Evolutionary conservation across 768 basidiomycete species (phyloP), one percentile per base, ranked within the genome.

Genomic region (Mycena galericulata): DNA sequence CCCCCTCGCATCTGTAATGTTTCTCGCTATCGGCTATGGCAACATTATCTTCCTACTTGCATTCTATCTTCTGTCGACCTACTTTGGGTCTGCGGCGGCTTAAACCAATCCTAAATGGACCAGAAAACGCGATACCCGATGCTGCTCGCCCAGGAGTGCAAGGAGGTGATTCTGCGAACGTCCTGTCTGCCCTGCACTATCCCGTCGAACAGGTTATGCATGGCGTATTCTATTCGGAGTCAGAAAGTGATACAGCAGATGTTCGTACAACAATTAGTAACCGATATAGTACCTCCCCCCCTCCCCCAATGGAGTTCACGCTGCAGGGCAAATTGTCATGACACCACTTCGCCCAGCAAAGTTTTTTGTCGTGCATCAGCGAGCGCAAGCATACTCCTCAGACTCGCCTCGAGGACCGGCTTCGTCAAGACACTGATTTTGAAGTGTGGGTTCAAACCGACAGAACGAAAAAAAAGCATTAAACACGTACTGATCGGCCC

Each of bases 341-440:
- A 65, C 40, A 54, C 65, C 22, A 30, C 18, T 22, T 59, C 57
- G 12, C 43, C 43, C 43, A 34, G 30, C 32, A 20, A 53, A 59
- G 29, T 24, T 47, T 32, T 62, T 58, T 29, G 50, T 10, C 73
- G 74, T 45, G 74, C 74, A 24, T 72, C 63, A 8, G 77, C 78
- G 8, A 77, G 67, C 50, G 62, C 50, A 11, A 80, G 63, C 78
- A 80, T 80, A n/a, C 50, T 62, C 47, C 68, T 72, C 22, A 80
- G 60, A 62, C 75, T 77, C 18, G 68, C 80, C 78, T 90, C 88
- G 12, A 87, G 82, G 2, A 90, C 89, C 0, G 90, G 89, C 73
- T 90, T 90, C 55, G 87, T 90, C 60, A 90, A 75, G 20, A 90
- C 85, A 49, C 89, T 89, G n/a, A n/a, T n/a, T n/a, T n/a, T n/a